phyloP scores from a whole-genome alignment of 805 yeast genomes.

The Ogataea allantospora region DNA sequence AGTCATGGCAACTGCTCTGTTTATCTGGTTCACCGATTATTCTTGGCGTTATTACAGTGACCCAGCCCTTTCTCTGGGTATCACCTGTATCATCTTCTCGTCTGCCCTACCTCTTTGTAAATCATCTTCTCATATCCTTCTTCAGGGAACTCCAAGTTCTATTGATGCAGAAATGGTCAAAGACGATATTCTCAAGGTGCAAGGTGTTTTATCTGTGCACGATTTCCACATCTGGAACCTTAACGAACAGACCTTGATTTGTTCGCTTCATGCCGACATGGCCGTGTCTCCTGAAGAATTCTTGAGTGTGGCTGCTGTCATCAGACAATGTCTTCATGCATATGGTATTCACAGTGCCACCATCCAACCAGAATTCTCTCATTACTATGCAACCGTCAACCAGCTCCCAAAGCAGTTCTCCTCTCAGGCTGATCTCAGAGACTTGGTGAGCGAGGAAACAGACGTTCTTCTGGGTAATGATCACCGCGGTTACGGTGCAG shows the following conservation, averaged over 20 bases:
- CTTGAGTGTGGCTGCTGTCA: conserved; percentile 65
- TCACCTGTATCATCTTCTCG: conserved; percentile 84
- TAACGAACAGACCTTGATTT: conserved; percentile 81
- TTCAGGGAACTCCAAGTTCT: conserved; percentile 91
- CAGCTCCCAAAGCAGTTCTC: conserved; percentile 32
- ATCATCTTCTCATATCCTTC: conserved; percentile 78
- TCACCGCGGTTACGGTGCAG: conserved; percentile 33
- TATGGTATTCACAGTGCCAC: conserved; percentile 92
- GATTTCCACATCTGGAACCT: conserved; percentile 97
- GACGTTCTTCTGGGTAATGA: conserved; percentile 24
- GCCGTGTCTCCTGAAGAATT: conserved; percentile 63
- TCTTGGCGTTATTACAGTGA: conserved; percentile 86
- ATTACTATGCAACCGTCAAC: conserved; percentile 31
- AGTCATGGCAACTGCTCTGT: conserved; percentile 83
- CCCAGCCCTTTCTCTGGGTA: conserved; percentile 80
- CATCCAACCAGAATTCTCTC: conserved; percentile 87
- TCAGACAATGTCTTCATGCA: conserved; percentile 74
- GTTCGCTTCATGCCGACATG: conserved; percentile 84
- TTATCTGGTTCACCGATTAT: conserved; percentile 91
- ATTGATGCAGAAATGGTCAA: conserved; percentile 74
- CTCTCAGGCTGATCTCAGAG: conserved; percentile 17
- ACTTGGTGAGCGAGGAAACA: conserved; percentile 8
- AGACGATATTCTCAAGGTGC: conserved; percentile 61
- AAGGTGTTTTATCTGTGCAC: conserved; percentile 81
- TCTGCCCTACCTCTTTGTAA: conserved; percentile 89